Evolutionary conservation across 805 yeast species (phyloP).

Genomic region (Candida ponderosae): DNA sequence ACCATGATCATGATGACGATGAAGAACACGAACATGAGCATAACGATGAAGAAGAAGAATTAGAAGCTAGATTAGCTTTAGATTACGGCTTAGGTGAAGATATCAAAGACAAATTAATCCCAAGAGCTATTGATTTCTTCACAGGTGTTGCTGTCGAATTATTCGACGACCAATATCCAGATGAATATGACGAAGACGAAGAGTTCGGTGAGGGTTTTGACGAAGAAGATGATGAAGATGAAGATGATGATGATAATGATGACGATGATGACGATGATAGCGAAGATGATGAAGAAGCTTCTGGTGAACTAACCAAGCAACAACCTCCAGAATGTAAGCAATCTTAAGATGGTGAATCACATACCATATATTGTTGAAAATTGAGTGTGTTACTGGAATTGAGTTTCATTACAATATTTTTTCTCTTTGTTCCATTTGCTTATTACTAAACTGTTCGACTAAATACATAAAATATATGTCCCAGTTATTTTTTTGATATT

Average conservation of each 20-base stretch:
- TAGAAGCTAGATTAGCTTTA: slow-evolving; percentile 61
- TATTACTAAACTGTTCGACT: too few species aligned
- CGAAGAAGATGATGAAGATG: slow-evolving; percentile 37
- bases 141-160: slow-evolving; percentile 93
- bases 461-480: too few species aligned
- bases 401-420: too few species aligned
- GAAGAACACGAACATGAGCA: slow-evolving; percentile 46
- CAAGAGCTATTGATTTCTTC: slow-evolving; percentile 97
- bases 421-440: too few species aligned
- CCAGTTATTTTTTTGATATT: too few species aligned
- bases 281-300: slow-evolving; percentile 31
- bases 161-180: slow-evolving; percentile 36
- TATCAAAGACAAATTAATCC: slow-evolving; percentile 89
- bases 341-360: too few species aligned
- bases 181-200: slow-evolving; percentile 51
- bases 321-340: slow-evolving; percentile 78
- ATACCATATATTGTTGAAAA: too few species aligned
- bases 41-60: slow-evolving; percentile 25
- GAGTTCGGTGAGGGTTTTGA: slow-evolving; percentile 61
- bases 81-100: slow-evolving; percentile 97
- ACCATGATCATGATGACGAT: slow-evolving; percentile 40
- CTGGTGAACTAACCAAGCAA: slow-evolving; percentile 33
- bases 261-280: slow-evolving; percentile 33
- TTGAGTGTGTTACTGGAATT: too few species aligned
- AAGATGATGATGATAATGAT: slow-evolving; percentile 29